A percentile compares a stretch with the other conserved stretches of the same genome.
Conservation (phyloP, 2,329 filamentous ascomycete species). For the Aspergillus phoenicis region DNA sequence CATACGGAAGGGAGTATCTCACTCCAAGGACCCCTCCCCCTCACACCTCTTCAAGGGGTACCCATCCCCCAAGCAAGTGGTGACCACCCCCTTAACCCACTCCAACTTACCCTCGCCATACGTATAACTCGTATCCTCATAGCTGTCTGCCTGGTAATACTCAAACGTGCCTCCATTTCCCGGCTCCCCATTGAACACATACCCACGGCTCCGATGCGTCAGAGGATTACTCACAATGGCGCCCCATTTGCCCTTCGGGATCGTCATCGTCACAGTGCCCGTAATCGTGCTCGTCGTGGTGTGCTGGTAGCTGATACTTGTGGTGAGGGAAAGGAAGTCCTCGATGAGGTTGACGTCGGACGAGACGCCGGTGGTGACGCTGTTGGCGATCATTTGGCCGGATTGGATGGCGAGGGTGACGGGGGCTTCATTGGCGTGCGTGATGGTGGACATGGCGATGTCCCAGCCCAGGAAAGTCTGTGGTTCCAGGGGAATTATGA, state of each 20-base stretch:
- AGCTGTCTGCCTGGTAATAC: constrained; percentile 23
- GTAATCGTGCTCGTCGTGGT: constrained; percentile 18
- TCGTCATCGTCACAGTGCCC: constrained; percentile 24
- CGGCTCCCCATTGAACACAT: constrained; percentile 21
- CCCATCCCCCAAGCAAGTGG: constrained; percentile 20
- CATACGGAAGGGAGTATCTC: not conserved
- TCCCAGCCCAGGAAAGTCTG: constrained; percentile 23
- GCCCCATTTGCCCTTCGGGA: constrained; percentile 21
- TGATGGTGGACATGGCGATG: constrained; percentile 21
- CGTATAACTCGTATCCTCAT: constrained; percentile 9
- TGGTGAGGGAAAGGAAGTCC: constrained; percentile 12
- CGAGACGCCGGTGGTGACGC: constrained; percentile 13
- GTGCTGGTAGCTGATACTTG: constrained; percentile 10
- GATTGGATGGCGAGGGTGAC: constrained; percentile 18
- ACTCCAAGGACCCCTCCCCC: constrained; percentile 18
- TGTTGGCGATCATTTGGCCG: constrained; percentile 21
- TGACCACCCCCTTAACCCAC: constrained; percentile 24
- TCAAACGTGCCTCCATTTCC: constrained; percentile 13
- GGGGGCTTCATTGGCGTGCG: constrained; percentile 20
- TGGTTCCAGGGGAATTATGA: constrained; percentile 21
- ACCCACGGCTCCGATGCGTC: constrained; percentile 20
- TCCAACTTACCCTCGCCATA: constrained; percentile 11
- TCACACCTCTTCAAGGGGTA: constrained; percentile 20
- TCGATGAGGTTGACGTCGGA: constrained; percentile 11
- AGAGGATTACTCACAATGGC: constrained; percentile 22